These are phyloP conservation scores for Heritiera fomes DNA, from an alignment of 345 rosid species.

Conservation along the genomic window DNA sequence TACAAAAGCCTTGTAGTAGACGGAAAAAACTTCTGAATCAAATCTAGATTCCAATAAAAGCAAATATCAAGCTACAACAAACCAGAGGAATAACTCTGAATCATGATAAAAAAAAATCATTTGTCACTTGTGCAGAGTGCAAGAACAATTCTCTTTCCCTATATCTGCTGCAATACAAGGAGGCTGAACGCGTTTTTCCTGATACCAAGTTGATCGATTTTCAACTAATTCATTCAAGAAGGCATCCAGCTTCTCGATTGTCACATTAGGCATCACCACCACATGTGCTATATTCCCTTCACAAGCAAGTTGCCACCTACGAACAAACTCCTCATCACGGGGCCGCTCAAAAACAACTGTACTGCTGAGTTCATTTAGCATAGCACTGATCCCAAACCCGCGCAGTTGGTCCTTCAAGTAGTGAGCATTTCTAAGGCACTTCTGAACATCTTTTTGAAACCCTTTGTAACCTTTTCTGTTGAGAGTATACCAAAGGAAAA, in stretches of 20 bases:
- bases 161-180: constrained; percentile 70
- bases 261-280: constrained; percentile 93
- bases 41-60: constrained; percentile 22
- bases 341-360: constrained; percentile 96
- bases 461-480: constrained; percentile 91
- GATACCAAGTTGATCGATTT: constrained; percentile 64
- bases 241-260: constrained; percentile 71
- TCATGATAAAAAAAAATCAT: not conserved
- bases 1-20: not conserved
- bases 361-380: constrained; percentile 94
- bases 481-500: constrained; percentile 95
- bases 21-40: not conserved
- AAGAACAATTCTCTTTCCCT: constrained; percentile 65
- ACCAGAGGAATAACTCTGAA: constrained; percentile 4
- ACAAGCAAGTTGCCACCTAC: constrained; percentile 96
- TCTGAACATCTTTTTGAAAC: constrained; percentile 94
- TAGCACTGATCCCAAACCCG: constrained; percentile 78
- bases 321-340: constrained; percentile 78
- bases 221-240: constrained; percentile 65
- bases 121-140: constrained; percentile 60
- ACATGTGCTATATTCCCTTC: constrained; percentile 84
- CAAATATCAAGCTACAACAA: constrained; percentile 20
- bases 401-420: constrained; percentile 70
- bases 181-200: constrained; percentile 40
- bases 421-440: constrained; percentile 88